Evolutionary conservation across 2,329 filamentous ascomycete genomes (phyloP).

Genomic region (Penicillium brasilianum): DNA sequence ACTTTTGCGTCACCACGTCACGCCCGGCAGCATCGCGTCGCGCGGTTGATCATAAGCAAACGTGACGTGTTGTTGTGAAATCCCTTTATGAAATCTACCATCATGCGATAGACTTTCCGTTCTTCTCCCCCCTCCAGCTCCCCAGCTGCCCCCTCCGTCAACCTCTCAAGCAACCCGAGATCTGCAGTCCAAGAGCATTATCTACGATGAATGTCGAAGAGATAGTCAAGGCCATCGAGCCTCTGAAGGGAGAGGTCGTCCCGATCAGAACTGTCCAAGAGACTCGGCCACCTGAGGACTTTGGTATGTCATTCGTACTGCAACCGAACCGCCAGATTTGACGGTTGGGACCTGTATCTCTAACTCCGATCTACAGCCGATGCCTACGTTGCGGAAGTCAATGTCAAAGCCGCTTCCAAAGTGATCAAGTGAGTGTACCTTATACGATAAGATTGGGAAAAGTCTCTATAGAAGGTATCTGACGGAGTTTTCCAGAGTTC

Average conservation of each 20-base stretch:
- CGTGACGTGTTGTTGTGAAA: background rate
- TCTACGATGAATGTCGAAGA: constrained; percentile 31
- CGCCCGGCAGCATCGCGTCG: background rate
- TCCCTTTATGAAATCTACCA: background rate
- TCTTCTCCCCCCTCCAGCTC: background rate
- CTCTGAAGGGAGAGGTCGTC: constrained; percentile 42
- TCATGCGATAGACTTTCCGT: background rate
- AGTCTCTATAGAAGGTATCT: background rate
- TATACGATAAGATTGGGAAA: background rate
- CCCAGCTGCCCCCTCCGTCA: background rate
- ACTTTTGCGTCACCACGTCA: constrained; percentile 14
- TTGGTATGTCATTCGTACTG: constrained; percentile 38
- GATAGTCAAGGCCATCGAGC: constrained; percentile 33
- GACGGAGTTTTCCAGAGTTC: constrained; percentile 35
- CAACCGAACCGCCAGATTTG: background rate
- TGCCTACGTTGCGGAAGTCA: constrained; percentile 52
- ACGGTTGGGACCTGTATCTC: background rate
- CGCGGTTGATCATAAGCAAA: background rate
- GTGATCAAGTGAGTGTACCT: constrained; percentile 46
- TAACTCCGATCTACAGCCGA: constrained; percentile 40
- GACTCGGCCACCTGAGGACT: constrained; percentile 46
- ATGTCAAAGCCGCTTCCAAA: constrained; percentile 50
- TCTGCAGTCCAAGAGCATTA: background rate
- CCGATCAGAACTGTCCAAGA: constrained; percentile 53
- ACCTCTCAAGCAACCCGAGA: background rate